Percentiles rank a stretch among this genome's conserved stretches.
phyloP scores from a whole-genome alignment of 2,329 filamentous ascomycete species.

The Plectosphaerella cucumerina region DNA sequence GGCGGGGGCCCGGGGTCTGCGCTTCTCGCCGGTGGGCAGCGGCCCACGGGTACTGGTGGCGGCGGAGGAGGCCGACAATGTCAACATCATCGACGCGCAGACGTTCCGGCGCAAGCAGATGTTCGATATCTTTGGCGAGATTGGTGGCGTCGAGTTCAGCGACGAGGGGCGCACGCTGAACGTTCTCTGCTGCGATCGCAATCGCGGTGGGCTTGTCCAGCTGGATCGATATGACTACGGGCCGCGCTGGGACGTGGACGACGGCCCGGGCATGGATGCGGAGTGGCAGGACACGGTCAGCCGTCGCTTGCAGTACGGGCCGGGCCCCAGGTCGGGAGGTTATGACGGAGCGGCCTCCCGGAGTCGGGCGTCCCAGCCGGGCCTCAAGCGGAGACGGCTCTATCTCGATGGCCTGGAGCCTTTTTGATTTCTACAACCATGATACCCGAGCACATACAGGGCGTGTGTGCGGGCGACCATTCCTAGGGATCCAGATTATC shows the following conservation, averaged over 20 bases:
- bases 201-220: slow-evolving; percentile 63
- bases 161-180: slow-evolving; percentile 65
- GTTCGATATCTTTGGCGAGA: slow-evolving; percentile 71
- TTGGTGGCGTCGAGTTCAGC: slow-evolving; percentile 64
- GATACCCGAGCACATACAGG: slow-evolving; percentile 8
- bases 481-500: too few relatives aligned
- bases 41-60: slow-evolving; percentile 64
- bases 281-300: not conserved
- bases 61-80: slow-evolving; percentile 70
- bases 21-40: slow-evolving; percentile 68
- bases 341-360: not conserved
- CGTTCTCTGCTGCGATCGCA: slow-evolving; percentile 61
- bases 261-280: not conserved
- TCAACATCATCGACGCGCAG: slow-evolving; percentile 67
- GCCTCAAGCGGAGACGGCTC: not conserved
- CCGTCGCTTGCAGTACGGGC: too few relatives aligned
- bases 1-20: slow-evolving; percentile 64
- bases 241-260: not conserved
- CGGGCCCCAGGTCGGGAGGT: not conserved
- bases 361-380: not conserved
- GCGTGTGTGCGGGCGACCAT: not conserved
- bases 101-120: slow-evolving; percentile 63
- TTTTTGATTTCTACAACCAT: slow-evolving; percentile 12
- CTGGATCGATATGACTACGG: slow-evolving; percentile 44
- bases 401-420: slow-evolving; percentile 16